Evolutionary conservation across 2,329 filamentous ascomycete genomes (phyloP).

Genomic region (Parastagonospora nodorum): DNA sequence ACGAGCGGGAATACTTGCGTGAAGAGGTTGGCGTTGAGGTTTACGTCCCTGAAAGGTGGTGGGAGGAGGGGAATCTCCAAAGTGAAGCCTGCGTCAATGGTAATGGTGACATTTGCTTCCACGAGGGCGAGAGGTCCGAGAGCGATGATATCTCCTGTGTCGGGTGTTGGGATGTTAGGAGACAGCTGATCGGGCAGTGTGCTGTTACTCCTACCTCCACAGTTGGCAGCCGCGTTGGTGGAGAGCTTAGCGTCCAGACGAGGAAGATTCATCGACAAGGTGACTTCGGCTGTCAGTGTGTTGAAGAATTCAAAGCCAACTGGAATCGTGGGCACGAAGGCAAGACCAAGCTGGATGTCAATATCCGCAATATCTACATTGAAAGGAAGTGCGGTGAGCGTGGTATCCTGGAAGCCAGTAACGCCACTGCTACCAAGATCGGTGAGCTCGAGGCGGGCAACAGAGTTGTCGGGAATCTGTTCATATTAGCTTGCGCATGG

Average conservation of each 20-base stretch:
- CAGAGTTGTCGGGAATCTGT: conserved; percentile 37
- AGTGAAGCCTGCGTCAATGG: conserved; percentile 23
- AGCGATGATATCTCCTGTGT: background rate
- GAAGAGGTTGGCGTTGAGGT: conserved; percentile 23
- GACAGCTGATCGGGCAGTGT: background rate
- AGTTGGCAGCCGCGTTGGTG: conserved; percentile 24
- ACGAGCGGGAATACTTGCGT: conserved; percentile 23
- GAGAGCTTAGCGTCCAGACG: conserved; percentile 36
- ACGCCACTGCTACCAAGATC: conserved; percentile 30
- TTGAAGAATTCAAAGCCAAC: conserved; percentile 43
- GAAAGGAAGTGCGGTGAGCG: conserved; percentile 40
- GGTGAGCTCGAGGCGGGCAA: conserved; percentile 32
- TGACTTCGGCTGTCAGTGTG: conserved; percentile 31
- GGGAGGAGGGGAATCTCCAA: conserved; percentile 28
- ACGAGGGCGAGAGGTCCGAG: conserved; percentile 28
- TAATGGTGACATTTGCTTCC: conserved; percentile 30
- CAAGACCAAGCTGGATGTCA: conserved; percentile 32
- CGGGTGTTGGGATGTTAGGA: conserved; percentile 6
- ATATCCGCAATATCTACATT: conserved; percentile 32
- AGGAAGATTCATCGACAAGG: conserved; percentile 39
- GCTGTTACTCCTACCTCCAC: conserved; percentile 13
- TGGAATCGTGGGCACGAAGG: conserved; percentile 41
- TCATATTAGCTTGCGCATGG: conserved; percentile 7
- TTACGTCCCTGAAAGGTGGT: conserved; percentile 15
- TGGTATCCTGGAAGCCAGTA: conserved; percentile 35